Evolutionary conservation across 768 basidiomycete genomes (phyloP).

Genomic region (Suillus sp.): DNA sequence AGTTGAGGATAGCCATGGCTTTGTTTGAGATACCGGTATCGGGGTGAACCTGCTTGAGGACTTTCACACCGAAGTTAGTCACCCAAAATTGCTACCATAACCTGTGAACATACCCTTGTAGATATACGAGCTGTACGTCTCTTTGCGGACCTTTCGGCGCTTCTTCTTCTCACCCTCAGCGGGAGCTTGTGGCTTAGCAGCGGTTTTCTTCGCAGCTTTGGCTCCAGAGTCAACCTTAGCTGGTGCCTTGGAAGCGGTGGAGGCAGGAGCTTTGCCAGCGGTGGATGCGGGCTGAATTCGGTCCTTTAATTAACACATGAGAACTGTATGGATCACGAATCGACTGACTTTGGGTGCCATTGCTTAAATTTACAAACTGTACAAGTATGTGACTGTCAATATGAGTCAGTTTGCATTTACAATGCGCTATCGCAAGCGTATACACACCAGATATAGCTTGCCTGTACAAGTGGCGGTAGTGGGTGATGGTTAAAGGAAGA

Average conservation of each 20-base stretch:
- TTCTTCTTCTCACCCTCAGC: conserved; percentile 77
- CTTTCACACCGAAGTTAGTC: conserved; percentile 35
- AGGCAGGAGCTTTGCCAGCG: conserved; percentile 45
- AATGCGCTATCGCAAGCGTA: conserved; percentile 5
- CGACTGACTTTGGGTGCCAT: conserved; percentile 41
- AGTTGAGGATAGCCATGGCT: conserved; percentile 82
- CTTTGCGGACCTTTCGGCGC: conserved; percentile 77
- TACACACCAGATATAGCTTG: conserved; percentile 27
- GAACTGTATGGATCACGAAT: neutral
- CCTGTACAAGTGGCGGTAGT: conserved; percentile 21
- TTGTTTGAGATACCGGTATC: conserved; percentile 94
- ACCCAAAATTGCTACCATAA: neutral
- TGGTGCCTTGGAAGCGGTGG: conserved; percentile 62
- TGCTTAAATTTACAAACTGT: conserved; percentile 32
- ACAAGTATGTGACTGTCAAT: conserved; percentile 33
- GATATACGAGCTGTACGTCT: conserved; percentile 85
- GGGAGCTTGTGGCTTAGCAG: conserved; percentile 53
- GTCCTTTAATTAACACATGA: conserved; percentile 19
- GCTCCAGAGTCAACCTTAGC: conserved; percentile 44
- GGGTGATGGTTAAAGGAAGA: conserved; percentile 35
- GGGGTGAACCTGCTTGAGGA: conserved; percentile 90
- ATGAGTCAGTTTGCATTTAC: conserved; percentile 18
- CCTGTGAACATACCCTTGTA: conserved; percentile 60
- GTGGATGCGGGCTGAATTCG: conserved; percentile 42
- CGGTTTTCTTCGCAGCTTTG: conserved; percentile 62